Evolutionary conservation across 1,284 basidiomycete genomes (phyloP).

Genomic region (Vanrija humicola): DNA sequence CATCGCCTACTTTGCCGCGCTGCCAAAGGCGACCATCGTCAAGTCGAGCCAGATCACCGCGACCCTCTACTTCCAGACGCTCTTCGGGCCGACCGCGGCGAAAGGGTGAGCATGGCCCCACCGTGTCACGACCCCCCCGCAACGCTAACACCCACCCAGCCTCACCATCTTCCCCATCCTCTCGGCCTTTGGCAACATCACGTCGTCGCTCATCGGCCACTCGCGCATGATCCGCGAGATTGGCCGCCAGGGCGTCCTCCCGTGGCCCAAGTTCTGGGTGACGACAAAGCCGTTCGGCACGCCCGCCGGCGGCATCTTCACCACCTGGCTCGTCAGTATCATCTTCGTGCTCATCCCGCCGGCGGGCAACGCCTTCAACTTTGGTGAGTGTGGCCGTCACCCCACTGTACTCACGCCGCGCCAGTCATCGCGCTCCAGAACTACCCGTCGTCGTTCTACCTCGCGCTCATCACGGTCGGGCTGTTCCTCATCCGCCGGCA

Average conservation of each 20-base stretch:
- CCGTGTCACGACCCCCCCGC: too few species aligned
- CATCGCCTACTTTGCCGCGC: slow-evolving; percentile 48
- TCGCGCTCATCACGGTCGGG: slow-evolving; percentile 48
- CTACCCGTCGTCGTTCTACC: slow-evolving; percentile 52
- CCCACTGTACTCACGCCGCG: background rate
- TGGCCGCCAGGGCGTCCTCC: slow-evolving; percentile 44
- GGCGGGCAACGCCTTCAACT: slow-evolving; percentile 57
- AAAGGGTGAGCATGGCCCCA: slow-evolving; percentile 2
- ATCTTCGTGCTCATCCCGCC: slow-evolving; percentile 57
- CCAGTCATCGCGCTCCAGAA: slow-evolving; percentile 45
- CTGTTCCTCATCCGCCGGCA: slow-evolving; percentile 52
- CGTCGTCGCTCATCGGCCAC: slow-evolving; percentile 45
- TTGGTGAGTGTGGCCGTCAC: slow-evolving; percentile 20
- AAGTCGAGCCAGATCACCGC: slow-evolving; percentile 40
- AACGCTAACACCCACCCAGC: too few species aligned
- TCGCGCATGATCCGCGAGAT: slow-evolving; percentile 50
- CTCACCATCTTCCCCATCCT: slow-evolving; percentile 42
- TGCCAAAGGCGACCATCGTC: slow-evolving; percentile 39
- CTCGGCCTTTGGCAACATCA: slow-evolving; percentile 39
- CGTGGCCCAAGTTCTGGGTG: slow-evolving; percentile 38
- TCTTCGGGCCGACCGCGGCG: slow-evolving; percentile 46
- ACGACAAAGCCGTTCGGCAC: slow-evolving; percentile 39
- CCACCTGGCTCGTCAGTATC: slow-evolving; percentile 54
- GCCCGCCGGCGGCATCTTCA: slow-evolving; percentile 50
- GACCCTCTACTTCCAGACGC: slow-evolving; percentile 40